Evolutionary conservation across 106 monocot genomes (phyloP).

Genomic region (Agapanthus africanus): DNA sequence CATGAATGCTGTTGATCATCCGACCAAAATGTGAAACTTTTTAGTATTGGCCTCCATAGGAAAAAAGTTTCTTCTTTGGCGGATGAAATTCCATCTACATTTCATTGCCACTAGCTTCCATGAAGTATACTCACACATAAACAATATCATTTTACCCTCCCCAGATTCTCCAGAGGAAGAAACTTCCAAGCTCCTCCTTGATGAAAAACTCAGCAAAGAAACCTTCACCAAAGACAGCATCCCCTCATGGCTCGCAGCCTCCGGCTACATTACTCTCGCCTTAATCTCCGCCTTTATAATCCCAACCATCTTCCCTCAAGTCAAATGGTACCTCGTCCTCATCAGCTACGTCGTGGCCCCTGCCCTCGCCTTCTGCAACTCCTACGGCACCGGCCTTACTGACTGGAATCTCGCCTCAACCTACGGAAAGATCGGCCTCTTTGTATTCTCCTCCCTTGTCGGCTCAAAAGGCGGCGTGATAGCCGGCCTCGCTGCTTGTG

Average conservation of each 20-base stretch:
- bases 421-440: constrained; percentile 85
- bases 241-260: constrained; percentile 58
- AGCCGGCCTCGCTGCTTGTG: constrained; percentile 84
- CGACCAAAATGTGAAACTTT: no score
- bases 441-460: constrained; percentile 57
- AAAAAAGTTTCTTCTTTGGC: no score
- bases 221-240: constrained; percentile 65
- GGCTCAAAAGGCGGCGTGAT: constrained; percentile 82
- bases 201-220: constrained; percentile 40
- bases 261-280: constrained; percentile 62
- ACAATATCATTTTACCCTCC: neutral
- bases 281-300: constrained; percentile 64
- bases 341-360: constrained; percentile 59
- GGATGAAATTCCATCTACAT: no score
- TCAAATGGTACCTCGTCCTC: constrained; percentile 70
- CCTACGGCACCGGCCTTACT: constrained; percentile 78
- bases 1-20: no score
- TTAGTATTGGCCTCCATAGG: no score
- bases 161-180: constrained; percentile 26
- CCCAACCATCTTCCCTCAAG: constrained; percentile 73
- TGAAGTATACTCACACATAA: no score
- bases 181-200: constrained; percentile 22
- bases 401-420: constrained; percentile 80
- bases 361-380: constrained; percentile 84
- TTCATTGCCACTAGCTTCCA: no score